A percentile compares a stretch with the other conserved stretches of the same genome.
Conservation (phyloP, 352 stramenopile species). For the Pythium vanterpoolii region DNA sequence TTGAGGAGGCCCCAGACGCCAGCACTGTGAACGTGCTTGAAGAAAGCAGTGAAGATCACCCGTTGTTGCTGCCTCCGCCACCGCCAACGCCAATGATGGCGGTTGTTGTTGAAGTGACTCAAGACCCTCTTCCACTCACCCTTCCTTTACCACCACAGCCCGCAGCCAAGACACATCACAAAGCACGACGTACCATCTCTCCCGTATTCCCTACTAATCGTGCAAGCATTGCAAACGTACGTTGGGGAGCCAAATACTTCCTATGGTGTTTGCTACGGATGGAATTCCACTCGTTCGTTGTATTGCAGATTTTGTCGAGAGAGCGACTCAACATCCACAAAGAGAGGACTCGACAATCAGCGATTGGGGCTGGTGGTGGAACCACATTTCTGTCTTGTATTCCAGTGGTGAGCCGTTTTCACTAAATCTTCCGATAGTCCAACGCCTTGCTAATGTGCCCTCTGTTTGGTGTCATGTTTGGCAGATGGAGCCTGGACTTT, state of each 20-base stretch:
- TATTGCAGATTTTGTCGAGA: conserved; percentile 18
- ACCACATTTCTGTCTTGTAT: conserved; percentile 12
- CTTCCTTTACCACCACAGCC: background rate
- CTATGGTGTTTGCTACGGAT: background rate
- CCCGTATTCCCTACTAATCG: conserved; percentile 5
- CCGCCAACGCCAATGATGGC: background rate
- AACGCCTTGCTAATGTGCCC: background rate
- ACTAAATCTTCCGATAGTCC: background rate
- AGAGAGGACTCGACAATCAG: background rate
- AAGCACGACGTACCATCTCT: background rate
- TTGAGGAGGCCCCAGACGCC: background rate
- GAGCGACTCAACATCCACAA: conserved; percentile 15
- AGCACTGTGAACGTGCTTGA: background rate
- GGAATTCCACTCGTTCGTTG: background rate
- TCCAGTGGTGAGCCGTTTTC: conserved; percentile 9
- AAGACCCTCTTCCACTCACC: background rate
- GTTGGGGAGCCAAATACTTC: background rate
- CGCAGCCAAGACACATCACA: background rate
- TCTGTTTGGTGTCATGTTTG: background rate
- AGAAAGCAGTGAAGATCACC: background rate
- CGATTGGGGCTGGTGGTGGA: too few relatives aligned
- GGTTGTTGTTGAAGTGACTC: background rate
- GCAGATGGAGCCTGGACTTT: background rate
- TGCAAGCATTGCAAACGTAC: conserved; percentile 11
- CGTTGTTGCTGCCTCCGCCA: background rate